Percentiles rank a stretch among this genome's conserved stretches.
Conservation (phyloP, 202 grass and related monocot genomes). For the Cymbopogon flexuosus region DNA sequence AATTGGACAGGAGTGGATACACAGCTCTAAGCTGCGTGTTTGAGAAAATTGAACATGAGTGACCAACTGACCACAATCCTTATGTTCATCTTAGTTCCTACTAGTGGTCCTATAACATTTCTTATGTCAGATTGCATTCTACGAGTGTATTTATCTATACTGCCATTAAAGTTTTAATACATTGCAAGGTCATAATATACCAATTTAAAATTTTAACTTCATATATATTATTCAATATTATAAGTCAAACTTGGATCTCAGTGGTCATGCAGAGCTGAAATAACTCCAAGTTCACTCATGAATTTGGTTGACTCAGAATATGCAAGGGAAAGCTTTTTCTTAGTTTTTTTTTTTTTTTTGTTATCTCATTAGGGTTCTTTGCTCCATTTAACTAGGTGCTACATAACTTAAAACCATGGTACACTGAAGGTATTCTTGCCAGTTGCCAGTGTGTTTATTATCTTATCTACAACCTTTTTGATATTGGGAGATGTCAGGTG, state of each 20-base stretch:
- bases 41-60: slow-evolving; percentile 6
- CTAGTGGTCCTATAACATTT: not conserved
- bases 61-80: not conserved
- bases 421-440: not conserved
- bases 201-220: not conserved
- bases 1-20: not conserved
- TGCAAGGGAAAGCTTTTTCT: not conserved
- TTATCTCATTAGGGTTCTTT: not conserved
- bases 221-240: slow-evolving; percentile 11
- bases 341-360: slow-evolving; percentile 5
- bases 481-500: not conserved
- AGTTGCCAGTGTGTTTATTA: not conserved
- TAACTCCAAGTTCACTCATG: not conserved
- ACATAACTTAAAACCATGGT: slow-evolving; percentile 9
- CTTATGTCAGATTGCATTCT: slow-evolving; percentile 25
- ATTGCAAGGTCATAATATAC: not conserved
- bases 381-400: not conserved
- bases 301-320: not conserved
- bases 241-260: slow-evolving; percentile 7
- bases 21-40: not conserved
- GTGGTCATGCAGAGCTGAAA: not conserved
- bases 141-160: not conserved
- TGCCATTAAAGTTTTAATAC: not conserved
- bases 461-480: not conserved
- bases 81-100: slow-evolving; percentile 18